A percentile compares a stretch with the other conserved stretches of the same genome.
Conservation (phyloP, 495 filamentous ascomycete species). For the Hyaloscypha variabilis region DNA sequence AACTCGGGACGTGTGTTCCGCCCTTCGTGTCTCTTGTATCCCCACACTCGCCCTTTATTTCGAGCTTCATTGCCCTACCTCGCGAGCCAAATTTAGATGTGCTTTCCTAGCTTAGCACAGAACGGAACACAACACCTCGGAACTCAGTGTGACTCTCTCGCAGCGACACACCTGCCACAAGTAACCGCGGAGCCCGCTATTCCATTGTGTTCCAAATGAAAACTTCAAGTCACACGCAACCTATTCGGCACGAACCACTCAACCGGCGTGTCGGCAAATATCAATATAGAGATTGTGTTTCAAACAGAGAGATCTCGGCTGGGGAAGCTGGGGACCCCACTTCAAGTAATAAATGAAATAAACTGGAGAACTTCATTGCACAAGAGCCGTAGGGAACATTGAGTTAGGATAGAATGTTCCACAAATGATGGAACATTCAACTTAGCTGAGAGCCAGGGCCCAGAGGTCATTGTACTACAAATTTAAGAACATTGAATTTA, state of each 20-base stretch:
- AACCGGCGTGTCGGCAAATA: neutral
- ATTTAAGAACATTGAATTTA: too few relatives aligned
- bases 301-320: constrained; percentile 7
- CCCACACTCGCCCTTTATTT: neutral
- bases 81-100: neutral
- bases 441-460: too few relatives aligned
- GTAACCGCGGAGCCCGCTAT: neutral
- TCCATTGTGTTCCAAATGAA: neutral
- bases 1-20: neutral
- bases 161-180: neutral
- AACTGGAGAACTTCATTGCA: too few relatives aligned
- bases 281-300: constrained; percentile 9
- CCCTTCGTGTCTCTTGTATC: neutral
- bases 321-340: neutral
- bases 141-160: neutral
- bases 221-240: neutral
- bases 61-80: too few relatives aligned
- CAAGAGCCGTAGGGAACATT: too few relatives aligned
- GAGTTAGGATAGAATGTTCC: too few relatives aligned
- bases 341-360: too few relatives aligned
- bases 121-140: neutral
- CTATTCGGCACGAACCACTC: neutral
- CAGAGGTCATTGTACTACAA: constrained; percentile 2
- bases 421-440: too few relatives aligned
- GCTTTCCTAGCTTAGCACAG: neutral